Evolutionary conservation across 306 rosid genomes (phyloP), one percentile per base, ranked within the genome.

Genomic region (Calophaca sinica): DNA sequence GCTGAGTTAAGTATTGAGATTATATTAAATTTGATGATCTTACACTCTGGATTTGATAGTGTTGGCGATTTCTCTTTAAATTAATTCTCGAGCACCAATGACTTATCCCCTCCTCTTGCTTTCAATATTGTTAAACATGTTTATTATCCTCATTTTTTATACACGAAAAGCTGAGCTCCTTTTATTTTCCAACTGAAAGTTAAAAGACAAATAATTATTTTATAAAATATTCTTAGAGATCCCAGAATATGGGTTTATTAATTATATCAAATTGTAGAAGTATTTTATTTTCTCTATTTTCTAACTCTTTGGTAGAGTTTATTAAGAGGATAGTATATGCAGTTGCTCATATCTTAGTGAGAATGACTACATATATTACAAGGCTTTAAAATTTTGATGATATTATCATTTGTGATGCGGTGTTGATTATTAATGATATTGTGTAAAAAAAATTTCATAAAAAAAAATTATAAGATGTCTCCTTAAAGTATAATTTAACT

Each of bases 131-230:
- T 20, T 20, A 20, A 33, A 54, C 52, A 54, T 70, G 65, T 70
- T 28, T 11, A 6, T 38, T 15, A 38, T 15, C 32, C 63, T 13
- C 3, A 2, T 59, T 58, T 57, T 42, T 31, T 8, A 72, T 44
- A 14, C 48, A 31, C n/a, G 13, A 44, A 72, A 72, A 72, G 68
- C 31, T n/a, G 3, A 44, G 41, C 33, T 31, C 73, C 73, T 42
- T 28, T 29, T 57, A 2, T 7, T 35, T 13, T 60, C 10, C 48
- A 6, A 36, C 8, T n/a, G 29, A 61, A 36, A 61, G 46, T 61
- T 36, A 61, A 8, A 36, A 6, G 5, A 35, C 28, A 35, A 35
- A 6, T 3, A 61, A 61, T 3, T 10, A 4, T 11, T 45, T 49
- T 49, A 49, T 49, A 44, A 44, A 44, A 44, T 41, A 6, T 41